Conservation (phyloP, 352 stramenopile species). For the Pythium aristosporum region DNA sequence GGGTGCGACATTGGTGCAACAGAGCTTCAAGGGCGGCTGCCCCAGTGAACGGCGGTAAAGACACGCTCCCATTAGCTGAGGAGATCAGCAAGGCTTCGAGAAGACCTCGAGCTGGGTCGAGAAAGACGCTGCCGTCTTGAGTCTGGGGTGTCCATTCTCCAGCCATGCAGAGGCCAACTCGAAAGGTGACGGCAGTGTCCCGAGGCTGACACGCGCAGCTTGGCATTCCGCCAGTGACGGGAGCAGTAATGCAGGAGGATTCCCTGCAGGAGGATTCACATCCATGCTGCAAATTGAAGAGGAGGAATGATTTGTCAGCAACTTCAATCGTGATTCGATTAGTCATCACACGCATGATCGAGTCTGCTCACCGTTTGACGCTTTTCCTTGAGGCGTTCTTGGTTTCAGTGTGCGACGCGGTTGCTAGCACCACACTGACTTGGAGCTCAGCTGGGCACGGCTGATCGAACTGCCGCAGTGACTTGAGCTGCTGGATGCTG, state of each 20-base stretch:
- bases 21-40: too few relatives aligned
- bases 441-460: slow-evolving; percentile 5
- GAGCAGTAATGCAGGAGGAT: background rate
- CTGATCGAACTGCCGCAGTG: background rate
- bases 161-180: slow-evolving; percentile 13
- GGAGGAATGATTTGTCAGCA: background rate
- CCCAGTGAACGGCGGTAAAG: too few relatives aligned
- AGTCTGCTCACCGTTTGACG: slow-evolving; percentile 8
- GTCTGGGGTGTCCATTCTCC: background rate
- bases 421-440: background rate
- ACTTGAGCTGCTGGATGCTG: slow-evolving; percentile 18
- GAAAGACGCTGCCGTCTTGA: background rate
- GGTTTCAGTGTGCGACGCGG: background rate
- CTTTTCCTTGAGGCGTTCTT: background rate
- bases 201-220: background rate
- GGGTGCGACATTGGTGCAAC: too few relatives aligned
- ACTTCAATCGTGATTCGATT: slow-evolving; percentile 7
- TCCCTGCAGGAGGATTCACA: background rate
- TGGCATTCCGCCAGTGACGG: slow-evolving; percentile 14
- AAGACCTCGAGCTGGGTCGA: slow-evolving; percentile 19
- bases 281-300: background rate
- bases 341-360: background rate
- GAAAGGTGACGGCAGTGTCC: slow-evolving; percentile 8
- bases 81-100: background rate
- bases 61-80: too few relatives aligned